These are phyloP conservation scores for Elongisporangium anandrum DNA, from an alignment of 352 stramenopile species.

Conservation along the genomic window DNA sequence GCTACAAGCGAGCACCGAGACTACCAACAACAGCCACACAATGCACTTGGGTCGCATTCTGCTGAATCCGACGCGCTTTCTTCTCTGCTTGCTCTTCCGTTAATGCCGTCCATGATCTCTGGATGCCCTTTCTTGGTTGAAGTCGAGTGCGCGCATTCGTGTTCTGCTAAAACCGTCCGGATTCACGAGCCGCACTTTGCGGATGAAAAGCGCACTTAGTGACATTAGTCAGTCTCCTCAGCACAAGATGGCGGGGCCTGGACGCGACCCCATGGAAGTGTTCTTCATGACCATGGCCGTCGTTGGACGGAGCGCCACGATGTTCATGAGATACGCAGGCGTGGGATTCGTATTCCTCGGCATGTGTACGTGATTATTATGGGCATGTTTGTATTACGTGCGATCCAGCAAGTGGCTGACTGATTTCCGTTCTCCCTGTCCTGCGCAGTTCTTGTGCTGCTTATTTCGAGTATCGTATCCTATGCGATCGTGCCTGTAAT, in stretches of 20 bases:
- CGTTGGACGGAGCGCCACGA: conserved; percentile 27
- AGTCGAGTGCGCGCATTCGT: not conserved
- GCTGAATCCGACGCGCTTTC: not conserved
- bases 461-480: conserved; percentile 35
- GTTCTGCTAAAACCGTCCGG: not conserved
- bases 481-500: conserved; percentile 54
- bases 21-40: not conserved
- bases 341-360: conserved; percentile 35
- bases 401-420: not conserved
- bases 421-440: not conserved
- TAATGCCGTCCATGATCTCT: not conserved
- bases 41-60: not conserved
- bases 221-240: too few relatives aligned
- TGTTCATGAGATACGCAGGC: conserved; percentile 41
- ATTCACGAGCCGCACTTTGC: not conserved
- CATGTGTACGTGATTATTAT: conserved; percentile 23
- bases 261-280: conserved; percentile 50
- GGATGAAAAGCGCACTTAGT: not conserved
- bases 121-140: not conserved
- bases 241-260: conserved; percentile 20
- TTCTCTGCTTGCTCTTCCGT: not conserved
- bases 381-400: too few relatives aligned
- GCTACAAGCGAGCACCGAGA: not conserved
- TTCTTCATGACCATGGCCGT: conserved; percentile 26
- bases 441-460: conserved; percentile 32